Conservation (phyloP, 1,284 basidiomycete genomes). For the Boletus mariae region DNA sequence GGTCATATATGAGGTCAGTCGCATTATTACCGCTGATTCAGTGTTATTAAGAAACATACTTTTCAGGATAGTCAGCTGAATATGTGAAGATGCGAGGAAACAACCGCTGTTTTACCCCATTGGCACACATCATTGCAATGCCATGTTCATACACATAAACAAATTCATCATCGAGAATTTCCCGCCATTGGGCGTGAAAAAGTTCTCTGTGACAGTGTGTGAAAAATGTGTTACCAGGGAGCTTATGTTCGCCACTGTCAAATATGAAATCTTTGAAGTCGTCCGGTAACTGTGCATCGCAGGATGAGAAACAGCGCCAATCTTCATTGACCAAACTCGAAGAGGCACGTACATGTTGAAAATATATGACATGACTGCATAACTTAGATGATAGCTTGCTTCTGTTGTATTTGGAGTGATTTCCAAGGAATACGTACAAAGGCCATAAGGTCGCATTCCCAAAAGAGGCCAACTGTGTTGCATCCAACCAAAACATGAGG, state of each 20-base stretch:
- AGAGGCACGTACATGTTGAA: conserved; percentile 26
- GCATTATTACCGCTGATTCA: too few species aligned
- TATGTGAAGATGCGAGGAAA: conserved; percentile 34
- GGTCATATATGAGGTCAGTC: background rate
- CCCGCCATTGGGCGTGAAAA: background rate
- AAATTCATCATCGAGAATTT: conserved; percentile 7
- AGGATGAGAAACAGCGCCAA: too few species aligned
- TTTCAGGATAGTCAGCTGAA: conserved; percentile 30
- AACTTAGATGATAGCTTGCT: conserved; percentile 17
- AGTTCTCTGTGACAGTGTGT: conserved; percentile 3
- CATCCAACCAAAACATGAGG: conserved; percentile 11
- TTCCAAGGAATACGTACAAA: conserved; percentile 36
- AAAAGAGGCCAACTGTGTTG: conserved; percentile 6
- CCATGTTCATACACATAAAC: conserved; percentile 29
- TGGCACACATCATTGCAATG: conserved; percentile 21
- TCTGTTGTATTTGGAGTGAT: conserved; percentile 36
- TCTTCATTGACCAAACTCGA: background rate
- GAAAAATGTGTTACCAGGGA: background rate
- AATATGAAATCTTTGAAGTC: conserved; percentile 6
- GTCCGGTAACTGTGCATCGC: conserved; percentile 11
- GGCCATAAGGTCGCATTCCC: conserved; percentile 20
- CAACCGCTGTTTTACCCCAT: conserved; percentile 23
- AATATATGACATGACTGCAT: conserved; percentile 34
- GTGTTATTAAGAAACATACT: conserved; percentile 5
- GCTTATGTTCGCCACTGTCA: conserved; percentile 18